Conservation (phyloP, 2,329 filamentous ascomycete genomes). For the Westerdykella ornata region DNA sequence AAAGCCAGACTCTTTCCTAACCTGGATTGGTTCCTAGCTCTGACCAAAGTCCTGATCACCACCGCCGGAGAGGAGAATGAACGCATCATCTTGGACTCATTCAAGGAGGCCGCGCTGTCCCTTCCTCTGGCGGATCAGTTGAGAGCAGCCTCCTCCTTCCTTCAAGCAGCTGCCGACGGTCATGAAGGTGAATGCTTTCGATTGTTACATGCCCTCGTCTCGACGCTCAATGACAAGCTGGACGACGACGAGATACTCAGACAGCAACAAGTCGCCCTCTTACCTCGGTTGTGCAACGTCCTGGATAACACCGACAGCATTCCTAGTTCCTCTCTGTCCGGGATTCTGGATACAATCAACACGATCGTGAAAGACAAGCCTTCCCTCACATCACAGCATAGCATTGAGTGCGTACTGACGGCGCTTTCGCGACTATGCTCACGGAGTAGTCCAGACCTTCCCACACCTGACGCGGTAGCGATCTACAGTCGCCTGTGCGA, state of each 20-base stretch:
- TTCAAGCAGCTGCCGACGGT: slow-evolving; percentile 4
- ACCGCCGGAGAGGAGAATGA: slow-evolving; percentile 7
- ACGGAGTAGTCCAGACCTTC: slow-evolving; percentile 25
- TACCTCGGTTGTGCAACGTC: slow-evolving; percentile 21
- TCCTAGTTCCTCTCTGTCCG: slow-evolving; percentile 42
- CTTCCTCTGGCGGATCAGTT: slow-evolving; percentile 19
- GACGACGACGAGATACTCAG: slow-evolving; percentile 18
- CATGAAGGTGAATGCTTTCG: slow-evolving; percentile 14
- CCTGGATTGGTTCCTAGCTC: slow-evolving; percentile 15
- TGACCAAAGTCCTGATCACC: slow-evolving; percentile 18
- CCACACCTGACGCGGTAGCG: slow-evolving; percentile 23
- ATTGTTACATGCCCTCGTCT: slow-evolving; percentile 23
- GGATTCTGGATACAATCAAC: slow-evolving; percentile 44
- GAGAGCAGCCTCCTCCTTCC: slow-evolving; percentile 12
- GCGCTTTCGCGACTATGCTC: slow-evolving; percentile 32
- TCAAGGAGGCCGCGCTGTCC: slow-evolving; percentile 12
- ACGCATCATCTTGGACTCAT: slow-evolving; percentile 5
- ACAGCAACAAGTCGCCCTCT: slow-evolving; percentile 22
- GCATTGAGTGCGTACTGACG: slow-evolving; percentile 38
- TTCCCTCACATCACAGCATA: slow-evolving; percentile 40
- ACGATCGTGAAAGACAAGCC: slow-evolving; percentile 36
- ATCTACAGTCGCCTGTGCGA: slow-evolving; percentile 52
- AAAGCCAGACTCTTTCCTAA: not conserved
- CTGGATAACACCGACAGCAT: slow-evolving; percentile 48
- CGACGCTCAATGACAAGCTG: slow-evolving; percentile 22